Percentiles rank a stretch among this genome's conserved stretches.
Conservation (phyloP, 202 grass and related monocot genomes). For the Schoenoplectus tabernaemontani region DNA sequence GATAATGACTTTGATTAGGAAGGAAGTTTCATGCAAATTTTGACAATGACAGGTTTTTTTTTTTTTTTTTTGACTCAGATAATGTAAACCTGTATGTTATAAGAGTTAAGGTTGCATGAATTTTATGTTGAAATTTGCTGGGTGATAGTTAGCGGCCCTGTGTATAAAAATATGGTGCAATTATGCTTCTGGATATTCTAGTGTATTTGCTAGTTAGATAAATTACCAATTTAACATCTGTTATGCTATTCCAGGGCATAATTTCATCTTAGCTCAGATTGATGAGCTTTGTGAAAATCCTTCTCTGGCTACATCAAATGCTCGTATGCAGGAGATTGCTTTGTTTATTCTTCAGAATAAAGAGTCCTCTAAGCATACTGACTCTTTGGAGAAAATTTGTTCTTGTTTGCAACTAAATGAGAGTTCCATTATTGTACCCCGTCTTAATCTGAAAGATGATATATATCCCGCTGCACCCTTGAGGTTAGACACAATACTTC, state of each 20-base stretch:
- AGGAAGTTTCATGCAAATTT: neutral
- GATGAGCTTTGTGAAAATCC: constrained; percentile 66
- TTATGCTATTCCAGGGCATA: constrained; percentile 45
- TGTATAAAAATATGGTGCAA: neutral
- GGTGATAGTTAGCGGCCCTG: neutral
- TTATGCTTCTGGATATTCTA: neutral
- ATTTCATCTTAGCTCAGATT: constrained; percentile 59
- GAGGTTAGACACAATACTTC: constrained; percentile 27
- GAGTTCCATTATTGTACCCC: constrained; percentile 41
- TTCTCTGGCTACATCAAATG: constrained; percentile 36
- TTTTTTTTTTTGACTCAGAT: neutral
- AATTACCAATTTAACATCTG: neutral
- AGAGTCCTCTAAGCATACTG: constrained; percentile 59
- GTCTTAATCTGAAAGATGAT: constrained; percentile 36
- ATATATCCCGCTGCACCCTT: constrained; percentile 28
- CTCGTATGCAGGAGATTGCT: constrained; percentile 79
- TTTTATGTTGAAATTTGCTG: neutral
- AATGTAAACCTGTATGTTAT: neutral
- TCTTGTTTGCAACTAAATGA: constrained; percentile 59
- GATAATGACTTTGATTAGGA: neutral
- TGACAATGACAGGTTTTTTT: neutral
- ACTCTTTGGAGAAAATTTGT: constrained; percentile 61
- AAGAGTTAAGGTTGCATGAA: neutral
- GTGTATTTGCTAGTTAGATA: neutral
- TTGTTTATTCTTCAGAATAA: constrained; percentile 68